Evolutionary conservation across 305 asterid genomes (phyloP).

Genomic region (Solanum chacoense): DNA sequence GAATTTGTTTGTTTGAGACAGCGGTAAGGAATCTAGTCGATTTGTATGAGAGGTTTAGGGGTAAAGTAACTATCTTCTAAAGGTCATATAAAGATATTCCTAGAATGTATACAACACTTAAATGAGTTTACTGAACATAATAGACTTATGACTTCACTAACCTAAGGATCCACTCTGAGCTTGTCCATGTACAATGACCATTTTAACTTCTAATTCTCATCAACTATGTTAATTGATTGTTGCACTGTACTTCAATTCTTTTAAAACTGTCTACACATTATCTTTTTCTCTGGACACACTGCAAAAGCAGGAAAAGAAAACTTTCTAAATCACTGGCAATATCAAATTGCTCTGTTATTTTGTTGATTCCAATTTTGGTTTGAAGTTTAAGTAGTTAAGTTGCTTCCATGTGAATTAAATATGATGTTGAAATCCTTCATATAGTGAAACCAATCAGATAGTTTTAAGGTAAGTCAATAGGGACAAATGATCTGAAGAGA

Average conservation of each 20-base stretch:
- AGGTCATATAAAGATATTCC: neutral
- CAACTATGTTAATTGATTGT: neutral
- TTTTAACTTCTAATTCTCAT: neutral
- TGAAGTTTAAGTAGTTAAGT: neutral
- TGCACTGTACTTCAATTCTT: neutral
- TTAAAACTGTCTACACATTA: neutral
- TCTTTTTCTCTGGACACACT: neutral
- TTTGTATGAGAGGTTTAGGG: neutral
- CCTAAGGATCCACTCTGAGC: neutral
- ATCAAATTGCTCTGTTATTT: neutral
- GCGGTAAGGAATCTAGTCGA: neutral
- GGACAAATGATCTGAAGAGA: neutral
- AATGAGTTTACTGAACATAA: neutral
- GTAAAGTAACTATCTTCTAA: neutral
- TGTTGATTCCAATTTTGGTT: neutral
- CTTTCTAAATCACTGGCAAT: neutral
- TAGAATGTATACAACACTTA: neutral
- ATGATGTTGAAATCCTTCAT: neutral
- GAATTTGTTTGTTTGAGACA: neutral
- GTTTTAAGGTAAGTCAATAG: neutral
- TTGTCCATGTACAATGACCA: neutral
- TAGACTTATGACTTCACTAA: neutral
- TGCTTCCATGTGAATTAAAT: neutral
- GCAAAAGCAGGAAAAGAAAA: neutral
- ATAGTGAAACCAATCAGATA: neutral